A percentile compares a stretch with the other conserved stretches of the same genome.
phyloP scores from a whole-genome alignment of 345 rosid species.

The Bretschneidera sinensis region DNA sequence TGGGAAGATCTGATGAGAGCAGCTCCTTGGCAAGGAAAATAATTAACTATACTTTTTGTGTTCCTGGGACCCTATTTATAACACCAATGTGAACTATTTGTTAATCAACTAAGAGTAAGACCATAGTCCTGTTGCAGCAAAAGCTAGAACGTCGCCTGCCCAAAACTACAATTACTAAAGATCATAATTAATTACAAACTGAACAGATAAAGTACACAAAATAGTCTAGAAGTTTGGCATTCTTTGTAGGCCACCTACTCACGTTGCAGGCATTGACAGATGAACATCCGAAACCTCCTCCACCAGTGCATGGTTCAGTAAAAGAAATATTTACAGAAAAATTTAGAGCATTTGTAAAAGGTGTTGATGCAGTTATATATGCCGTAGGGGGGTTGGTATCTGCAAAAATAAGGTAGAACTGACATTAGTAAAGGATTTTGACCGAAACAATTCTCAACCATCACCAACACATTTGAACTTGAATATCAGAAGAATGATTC shows the following conservation, averaged over 20 bases:
- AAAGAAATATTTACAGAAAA: constrained; percentile 72
- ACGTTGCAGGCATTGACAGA: constrained; percentile 78
- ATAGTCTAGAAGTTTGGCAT: neutral
- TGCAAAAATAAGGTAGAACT: constrained; percentile 32
- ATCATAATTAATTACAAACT: neutral
- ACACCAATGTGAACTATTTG: neutral
- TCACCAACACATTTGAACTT: neutral
- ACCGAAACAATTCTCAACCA: no score
- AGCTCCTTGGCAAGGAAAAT: neutral
- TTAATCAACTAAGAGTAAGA: neutral
- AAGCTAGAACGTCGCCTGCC: neutral
- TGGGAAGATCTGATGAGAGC: neutral
- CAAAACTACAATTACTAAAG: neutral
- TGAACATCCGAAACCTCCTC: constrained; percentile 79
- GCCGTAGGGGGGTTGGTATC: constrained; percentile 85
- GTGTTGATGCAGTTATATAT: constrained; percentile 45
- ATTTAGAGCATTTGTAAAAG: constrained; percentile 71
- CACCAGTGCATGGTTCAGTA: constrained; percentile 62
- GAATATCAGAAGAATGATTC: neutral
- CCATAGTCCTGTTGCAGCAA: neutral
- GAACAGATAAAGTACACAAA: neutral
- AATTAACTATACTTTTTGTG: neutral
- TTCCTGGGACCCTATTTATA: neutral
- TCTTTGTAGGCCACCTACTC: constrained; percentile 54
- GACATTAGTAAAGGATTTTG: constrained; percentile 14